Conservation (phyloP, 2,329 filamentous ascomycete species). For the Colletotrichum tofieldiae region DNA sequence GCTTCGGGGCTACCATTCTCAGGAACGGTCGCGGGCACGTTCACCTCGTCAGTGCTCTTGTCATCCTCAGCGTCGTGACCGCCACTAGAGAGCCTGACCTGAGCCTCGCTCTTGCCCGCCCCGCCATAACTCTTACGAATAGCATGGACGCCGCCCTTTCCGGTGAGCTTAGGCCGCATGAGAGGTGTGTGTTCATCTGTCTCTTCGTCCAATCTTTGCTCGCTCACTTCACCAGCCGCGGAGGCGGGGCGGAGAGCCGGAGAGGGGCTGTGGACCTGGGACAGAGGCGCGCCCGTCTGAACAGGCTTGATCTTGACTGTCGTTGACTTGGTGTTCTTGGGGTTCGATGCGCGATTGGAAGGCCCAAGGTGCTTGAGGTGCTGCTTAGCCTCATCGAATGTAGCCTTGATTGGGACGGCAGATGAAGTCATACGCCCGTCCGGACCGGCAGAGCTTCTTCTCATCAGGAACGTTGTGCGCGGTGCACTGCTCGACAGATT, state of each 20-base stretch:
- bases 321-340: slow-evolving; percentile 73
- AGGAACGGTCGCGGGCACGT: slow-evolving; percentile 26
- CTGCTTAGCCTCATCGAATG: slow-evolving; percentile 74
- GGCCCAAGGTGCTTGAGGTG: slow-evolving; percentile 77
- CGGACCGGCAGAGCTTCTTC: slow-evolving; percentile 68
- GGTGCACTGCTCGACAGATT: slow-evolving; percentile 64
- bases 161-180: slow-evolving; percentile 45
- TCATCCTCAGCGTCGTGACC: slow-evolving; percentile 14
- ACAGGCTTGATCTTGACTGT: slow-evolving; percentile 80
- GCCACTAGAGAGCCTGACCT: slow-evolving; percentile 37
- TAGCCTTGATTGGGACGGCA: slow-evolving; percentile 71
- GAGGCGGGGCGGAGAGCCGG: slow-evolving; percentile 45
- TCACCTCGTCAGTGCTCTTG: slow-evolving; percentile 8
- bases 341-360: slow-evolving; percentile 77
- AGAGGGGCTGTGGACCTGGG: slow-evolving; percentile 34
- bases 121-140: slow-evolving; percentile 44
- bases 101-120: slow-evolving; percentile 40
- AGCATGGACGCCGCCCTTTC: slow-evolving; percentile 45
- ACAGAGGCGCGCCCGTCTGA: slow-evolving; percentile 57
- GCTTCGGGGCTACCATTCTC: slow-evolving; percentile 23
- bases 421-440: slow-evolving; percentile 66
- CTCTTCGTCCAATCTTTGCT: slow-evolving; percentile 33
- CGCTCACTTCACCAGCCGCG: slow-evolving; percentile 42
- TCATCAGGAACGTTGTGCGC: slow-evolving; percentile 72
- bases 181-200: slow-evolving; percentile 42